Base-by-base conservation (phyloP, 371 early-diverging fungal species). In the Mucor circinelloides region DNA sequence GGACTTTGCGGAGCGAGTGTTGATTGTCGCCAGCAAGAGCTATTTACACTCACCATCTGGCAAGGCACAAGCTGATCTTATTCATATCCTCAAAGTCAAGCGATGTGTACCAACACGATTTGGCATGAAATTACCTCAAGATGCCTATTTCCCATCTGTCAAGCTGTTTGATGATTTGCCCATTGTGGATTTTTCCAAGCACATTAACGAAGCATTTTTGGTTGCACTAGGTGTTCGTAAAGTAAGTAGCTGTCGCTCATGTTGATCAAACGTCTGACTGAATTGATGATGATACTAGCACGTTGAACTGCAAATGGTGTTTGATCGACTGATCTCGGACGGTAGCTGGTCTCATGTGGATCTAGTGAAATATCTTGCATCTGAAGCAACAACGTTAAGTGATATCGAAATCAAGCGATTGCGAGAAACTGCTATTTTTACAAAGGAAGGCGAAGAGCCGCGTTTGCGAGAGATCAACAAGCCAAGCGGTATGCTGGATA, bases 331-430 rank as follows among this genome's bases (percentile, higher is more conserved):
- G 36, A 85, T 89, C 40, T 87, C 87, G 10, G 90, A 89, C 10
- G 87, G 95, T 23, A 90, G 90, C 50, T 97, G 96, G 96, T 93
- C 95, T 52, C 93, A 94, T 61, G 79, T 90, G 27, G 93, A 94
- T 63, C 81, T 97, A 2, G 85, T 93, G 30, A 94, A 93, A 66
- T 96, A 94, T 65, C 79, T 96, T 8, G 85, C 91, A 0, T 84
- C 89, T 2, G 87, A 93, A 23, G 84, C 88, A 44, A 77, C 78
- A 25, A 91, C 89, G 19, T 67, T 96, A 4, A 86, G 85, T 12
- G 69, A 76, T 0, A 63, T 70, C 5, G 97, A 97, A 70, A 69
- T 85, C 21, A 75, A 78, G 8, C 82, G 90, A 55, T 77, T 97
- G 48, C 72, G 80, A 28, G 81, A 82, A 9, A 91, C 95, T 0